A percentile compares a stretch with the other conserved stretches of the same genome.
Evolutionary conservation across 495 filamentous ascomycete genomes (phyloP).

Genomic region (Bacidia gigantensis): DNA sequence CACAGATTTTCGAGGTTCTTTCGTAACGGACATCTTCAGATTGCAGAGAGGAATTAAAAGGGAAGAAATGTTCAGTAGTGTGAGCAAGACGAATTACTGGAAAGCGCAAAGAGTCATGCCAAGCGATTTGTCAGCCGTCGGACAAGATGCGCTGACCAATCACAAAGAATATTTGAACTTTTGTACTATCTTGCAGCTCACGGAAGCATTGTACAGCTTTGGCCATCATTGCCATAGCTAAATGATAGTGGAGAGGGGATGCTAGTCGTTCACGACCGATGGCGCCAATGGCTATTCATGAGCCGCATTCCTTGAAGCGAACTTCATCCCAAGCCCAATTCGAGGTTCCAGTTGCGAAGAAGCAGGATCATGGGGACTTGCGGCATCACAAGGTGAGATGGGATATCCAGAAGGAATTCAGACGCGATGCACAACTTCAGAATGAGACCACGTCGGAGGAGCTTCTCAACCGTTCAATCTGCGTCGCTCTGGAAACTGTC

Average conservation of each 20-base stretch:
- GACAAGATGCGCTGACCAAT: too few relatives aligned
- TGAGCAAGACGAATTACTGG: neutral
- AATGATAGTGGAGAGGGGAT: neutral
- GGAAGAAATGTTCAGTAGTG: neutral
- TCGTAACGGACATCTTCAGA: constrained; percentile 5
- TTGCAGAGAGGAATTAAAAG: neutral
- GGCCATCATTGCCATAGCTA: too few relatives aligned
- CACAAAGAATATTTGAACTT: too few relatives aligned
- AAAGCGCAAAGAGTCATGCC: too few relatives aligned
- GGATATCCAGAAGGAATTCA: constrained; percentile 17
- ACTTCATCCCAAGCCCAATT: constrained; percentile 23
- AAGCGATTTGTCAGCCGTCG: neutral
- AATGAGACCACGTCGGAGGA: constrained; percentile 35
- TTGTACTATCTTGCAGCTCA: too few relatives aligned
- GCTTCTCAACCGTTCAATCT: constrained; percentile 44
- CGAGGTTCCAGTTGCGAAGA: constrained; percentile 25
- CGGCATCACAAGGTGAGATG: constrained; percentile 31
- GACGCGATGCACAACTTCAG: constrained; percentile 28
- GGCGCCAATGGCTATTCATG: constrained; percentile 14
- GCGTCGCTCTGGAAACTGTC: constrained; percentile 34
- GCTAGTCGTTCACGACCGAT: neutral
- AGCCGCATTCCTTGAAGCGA: constrained; percentile 28
- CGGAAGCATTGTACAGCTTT: too few relatives aligned
- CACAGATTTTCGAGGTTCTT: constrained; percentile 66
- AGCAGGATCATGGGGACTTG: constrained; percentile 33